Conservation (phyloP, 768 basidiomycete genomes). For the Tylopilus felleus region DNA sequence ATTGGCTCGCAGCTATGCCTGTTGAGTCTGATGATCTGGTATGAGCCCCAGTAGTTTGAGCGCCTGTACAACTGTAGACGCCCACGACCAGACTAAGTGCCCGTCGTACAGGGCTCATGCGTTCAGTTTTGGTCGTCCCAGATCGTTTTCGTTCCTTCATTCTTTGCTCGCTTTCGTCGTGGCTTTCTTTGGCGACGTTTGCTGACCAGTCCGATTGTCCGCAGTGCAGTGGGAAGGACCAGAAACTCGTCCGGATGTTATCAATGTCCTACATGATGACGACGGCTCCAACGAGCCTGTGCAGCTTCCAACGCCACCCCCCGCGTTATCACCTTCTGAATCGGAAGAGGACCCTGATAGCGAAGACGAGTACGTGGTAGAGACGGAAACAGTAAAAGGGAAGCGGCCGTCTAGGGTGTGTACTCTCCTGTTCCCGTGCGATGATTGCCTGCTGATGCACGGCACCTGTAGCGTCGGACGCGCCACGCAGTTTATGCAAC, state of each 20-base stretch:
- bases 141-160: constrained; percentile 7
- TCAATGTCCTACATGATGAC: constrained; percentile 17
- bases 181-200: constrained; percentile 15
- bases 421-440: constrained; percentile 15
- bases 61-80: constrained; percentile 25
- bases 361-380: constrained; percentile 71
- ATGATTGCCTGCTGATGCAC: constrained; percentile 11
- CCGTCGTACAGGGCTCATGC: constrained; percentile 5
- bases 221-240: constrained; percentile 74
- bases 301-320: constrained; percentile 27
- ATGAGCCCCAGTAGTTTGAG: constrained; percentile 32
- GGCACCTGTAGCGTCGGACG: constrained; percentile 39
- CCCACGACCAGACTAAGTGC: constrained; percentile 18
- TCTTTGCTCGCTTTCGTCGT: constrained; percentile 14
- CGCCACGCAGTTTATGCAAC: constrained; percentile 39
- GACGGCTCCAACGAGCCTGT: constrained; percentile 19
- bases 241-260: constrained; percentile 50
- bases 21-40: constrained; percentile 38
- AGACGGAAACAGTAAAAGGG: constrained; percentile 32
- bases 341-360: constrained; percentile 51
- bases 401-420: constrained; percentile 44
- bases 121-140: background rate
- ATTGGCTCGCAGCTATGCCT: constrained; percentile 33
- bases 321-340: constrained; percentile 38
- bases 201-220: constrained; percentile 30